Base-by-base conservation (phyloP, 805 yeast genomes). In the Metschnikowia borealis region DNA sequence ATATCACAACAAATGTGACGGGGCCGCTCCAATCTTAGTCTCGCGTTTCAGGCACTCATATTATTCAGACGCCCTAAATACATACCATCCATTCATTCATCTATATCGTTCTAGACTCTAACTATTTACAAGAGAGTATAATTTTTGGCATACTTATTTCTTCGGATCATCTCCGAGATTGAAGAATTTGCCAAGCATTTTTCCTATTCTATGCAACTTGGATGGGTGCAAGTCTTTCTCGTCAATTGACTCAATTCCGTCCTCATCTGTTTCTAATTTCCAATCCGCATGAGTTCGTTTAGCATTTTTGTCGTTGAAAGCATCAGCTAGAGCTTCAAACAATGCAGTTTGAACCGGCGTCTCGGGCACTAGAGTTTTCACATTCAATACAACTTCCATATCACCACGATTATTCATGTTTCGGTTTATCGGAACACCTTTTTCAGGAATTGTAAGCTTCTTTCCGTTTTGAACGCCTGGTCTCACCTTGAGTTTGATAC, bases 311-410 rank as follows among this genome's bases (percentile, higher is more conserved):
- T 94, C 99, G 51, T 87, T 82, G 44, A 86, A 79, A 2, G 96
- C 86, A 63, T 90, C 97, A 1, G 99, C 99, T 55, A 94, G 77
- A 0, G 97, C 96, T 66, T 94, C 99, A 61, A 95, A 77, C 49
- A 94, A 73, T 29, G 95, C 95, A 11, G 84, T 85, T 66, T 94
- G 96, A 1, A 94, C 85, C 13, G 92, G 87, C 21, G 87, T 85
- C 49, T 79, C 78, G 2, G 98, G 96, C 50, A 83, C 79, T 58
- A 84, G 72, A 3, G 90, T 82, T 60, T 81, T 80, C 15, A 94
- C 86, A 45, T 82, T 81, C 57, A 90, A 77, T 11, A 81, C 74
- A 15, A 94, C 88, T 59, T 81, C 84, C 80, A 91, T 74, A 60
- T 86, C 88, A 45, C 98, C 99, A 62, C 94, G 80, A 52, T 75